Conservation (phyloP, 2,329 filamentous ascomycete species). For the Claviceps purpurea region DNA sequence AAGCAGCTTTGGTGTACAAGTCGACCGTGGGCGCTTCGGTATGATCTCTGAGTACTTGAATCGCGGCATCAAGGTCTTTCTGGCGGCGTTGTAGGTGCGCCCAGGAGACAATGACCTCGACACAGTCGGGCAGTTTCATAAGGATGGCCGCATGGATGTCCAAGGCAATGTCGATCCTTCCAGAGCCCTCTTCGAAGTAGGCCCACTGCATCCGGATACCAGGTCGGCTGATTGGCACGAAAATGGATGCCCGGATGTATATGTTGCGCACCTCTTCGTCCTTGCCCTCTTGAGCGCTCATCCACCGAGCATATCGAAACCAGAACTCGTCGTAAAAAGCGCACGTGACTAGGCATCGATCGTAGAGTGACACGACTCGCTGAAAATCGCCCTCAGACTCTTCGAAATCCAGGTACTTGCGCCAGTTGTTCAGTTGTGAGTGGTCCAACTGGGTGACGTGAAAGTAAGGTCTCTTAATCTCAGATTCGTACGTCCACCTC, state of each 20-base stretch:
- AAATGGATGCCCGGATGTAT: slow-evolving; percentile 80
- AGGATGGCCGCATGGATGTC: slow-evolving; percentile 79
- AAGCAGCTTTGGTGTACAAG: slow-evolving; percentile 67
- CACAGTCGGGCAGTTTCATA: slow-evolving; percentile 60
- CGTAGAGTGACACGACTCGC: slow-evolving; percentile 73
- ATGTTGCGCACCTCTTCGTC: slow-evolving; percentile 86
- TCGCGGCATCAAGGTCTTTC: slow-evolving; percentile 68
- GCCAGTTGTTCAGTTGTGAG: slow-evolving; percentile 75
- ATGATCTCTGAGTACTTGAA: slow-evolving; percentile 69
- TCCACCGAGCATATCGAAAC: slow-evolving; percentile 95
- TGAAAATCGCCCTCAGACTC: slow-evolving; percentile 68
- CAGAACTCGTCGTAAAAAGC: slow-evolving; percentile 97
- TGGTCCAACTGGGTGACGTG: slow-evolving; percentile 89
- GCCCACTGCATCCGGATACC: slow-evolving; percentile 82
- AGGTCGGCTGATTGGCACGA: slow-evolving; percentile 74
- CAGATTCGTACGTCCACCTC: slow-evolving; percentile 87
- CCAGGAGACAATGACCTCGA: slow-evolving; percentile 79
- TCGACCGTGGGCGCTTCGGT: slow-evolving; percentile 62
- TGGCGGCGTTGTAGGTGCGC: slow-evolving; percentile 79
- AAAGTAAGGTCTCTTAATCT: slow-evolving; percentile 93
- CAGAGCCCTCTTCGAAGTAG: slow-evolving; percentile 81
- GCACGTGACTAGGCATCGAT: slow-evolving; percentile 83
- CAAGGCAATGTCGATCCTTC: slow-evolving; percentile 61
- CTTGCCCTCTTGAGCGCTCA: slow-evolving; percentile 66
- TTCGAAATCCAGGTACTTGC: slow-evolving; percentile 93